Conservation (phyloP, 495 filamentous ascomycete genomes). For the Penicillium paxilli region DNA sequence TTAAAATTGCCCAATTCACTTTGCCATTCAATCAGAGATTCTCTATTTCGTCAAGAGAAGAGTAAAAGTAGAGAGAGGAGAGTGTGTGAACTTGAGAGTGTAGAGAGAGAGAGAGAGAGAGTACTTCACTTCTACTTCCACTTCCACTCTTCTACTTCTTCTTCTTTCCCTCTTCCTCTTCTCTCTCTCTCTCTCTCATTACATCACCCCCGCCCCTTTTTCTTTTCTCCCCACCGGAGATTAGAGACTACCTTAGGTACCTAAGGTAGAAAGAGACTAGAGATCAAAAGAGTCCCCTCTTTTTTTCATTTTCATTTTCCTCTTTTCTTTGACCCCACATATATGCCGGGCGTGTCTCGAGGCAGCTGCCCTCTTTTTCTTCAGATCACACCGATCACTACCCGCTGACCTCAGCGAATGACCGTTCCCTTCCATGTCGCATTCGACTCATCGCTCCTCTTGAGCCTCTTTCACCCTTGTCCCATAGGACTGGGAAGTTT, state of each 20-base stretch:
- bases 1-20: too few species aligned
- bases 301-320: slow-evolving; percentile 2
- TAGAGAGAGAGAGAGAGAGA: too few species aligned
- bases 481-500: slow-evolving; percentile 1
- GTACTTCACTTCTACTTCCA: too few species aligned
- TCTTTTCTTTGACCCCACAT: slow-evolving; percentile 24
- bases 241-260: background rate
- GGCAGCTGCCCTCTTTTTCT: slow-evolving; percentile 38
- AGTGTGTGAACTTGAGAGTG: too few species aligned
- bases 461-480: slow-evolving; percentile 25
- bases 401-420: slow-evolving; percentile 30
- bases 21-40: too few species aligned
- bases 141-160: background rate
- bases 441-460: slow-evolving; percentile 21
- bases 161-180: background rate
- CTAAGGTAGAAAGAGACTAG: background rate
- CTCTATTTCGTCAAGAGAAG: too few species aligned
- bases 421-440: slow-evolving; percentile 26
- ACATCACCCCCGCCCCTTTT: slow-evolving; percentile 35
- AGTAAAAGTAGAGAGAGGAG: too few species aligned
- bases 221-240: slow-evolving; percentile 43
- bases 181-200: slow-evolving; percentile 7
- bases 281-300: slow-evolving; percentile 2
- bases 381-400: slow-evolving; percentile 19
- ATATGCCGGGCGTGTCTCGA: slow-evolving; percentile 38